These are phyloP conservation scores for Yamadazyma diospyri DNA, from an alignment of 1,139 yeast genomes.

Conservation along the genomic window DNA sequence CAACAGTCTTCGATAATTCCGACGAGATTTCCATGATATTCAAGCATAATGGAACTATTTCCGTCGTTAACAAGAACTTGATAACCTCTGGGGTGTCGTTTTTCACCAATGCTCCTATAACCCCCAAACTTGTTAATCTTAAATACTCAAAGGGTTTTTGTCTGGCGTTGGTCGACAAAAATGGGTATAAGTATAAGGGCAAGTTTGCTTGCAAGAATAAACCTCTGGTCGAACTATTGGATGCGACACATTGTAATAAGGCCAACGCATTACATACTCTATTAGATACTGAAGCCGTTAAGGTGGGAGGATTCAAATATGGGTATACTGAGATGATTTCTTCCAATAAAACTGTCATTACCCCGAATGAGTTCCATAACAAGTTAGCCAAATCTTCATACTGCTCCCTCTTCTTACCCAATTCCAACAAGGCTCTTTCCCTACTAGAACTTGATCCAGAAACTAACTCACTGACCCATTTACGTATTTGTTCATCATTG, in stretches of 20 bases:
- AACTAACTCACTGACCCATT: slow-evolving; percentile 86
- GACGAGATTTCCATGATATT: slow-evolving; percentile 95
- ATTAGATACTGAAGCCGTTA: slow-evolving; percentile 84
- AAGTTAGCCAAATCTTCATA: slow-evolving; percentile 92
- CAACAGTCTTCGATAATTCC: slow-evolving; percentile 92
- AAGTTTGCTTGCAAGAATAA: slow-evolving; percentile 85
- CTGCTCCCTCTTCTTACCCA: slow-evolving; percentile 92
- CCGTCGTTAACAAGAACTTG: slow-evolving; percentile 84
- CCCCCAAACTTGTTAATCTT: slow-evolving; percentile 89
- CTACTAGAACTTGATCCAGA: slow-evolving; percentile 86
- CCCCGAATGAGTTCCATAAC: slow-evolving; percentile 95
- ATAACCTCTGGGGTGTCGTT: slow-evolving; percentile 96
- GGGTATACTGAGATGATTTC: slow-evolving; percentile 92
- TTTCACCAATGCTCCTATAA: slow-evolving; percentile 93
- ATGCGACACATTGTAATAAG: slow-evolving; percentile 91
- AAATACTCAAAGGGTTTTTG: slow-evolving; percentile 92
- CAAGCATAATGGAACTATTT: slow-evolving; percentile 89
- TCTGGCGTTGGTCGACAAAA: slow-evolving; percentile 85
- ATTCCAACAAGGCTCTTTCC: slow-evolving; percentile 86
- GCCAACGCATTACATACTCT: slow-evolving; percentile 96
- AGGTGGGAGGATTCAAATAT: slow-evolving; percentile 77
- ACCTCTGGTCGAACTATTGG: slow-evolving; percentile 85
- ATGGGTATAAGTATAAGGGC: slow-evolving; percentile 90
- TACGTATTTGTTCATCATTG: slow-evolving; percentile 82
- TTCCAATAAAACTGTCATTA: slow-evolving; percentile 85